These are phyloP conservation scores for Lipomyces kockii DNA, from an alignment of 805 yeast species.

Conservation along the genomic window DNA sequence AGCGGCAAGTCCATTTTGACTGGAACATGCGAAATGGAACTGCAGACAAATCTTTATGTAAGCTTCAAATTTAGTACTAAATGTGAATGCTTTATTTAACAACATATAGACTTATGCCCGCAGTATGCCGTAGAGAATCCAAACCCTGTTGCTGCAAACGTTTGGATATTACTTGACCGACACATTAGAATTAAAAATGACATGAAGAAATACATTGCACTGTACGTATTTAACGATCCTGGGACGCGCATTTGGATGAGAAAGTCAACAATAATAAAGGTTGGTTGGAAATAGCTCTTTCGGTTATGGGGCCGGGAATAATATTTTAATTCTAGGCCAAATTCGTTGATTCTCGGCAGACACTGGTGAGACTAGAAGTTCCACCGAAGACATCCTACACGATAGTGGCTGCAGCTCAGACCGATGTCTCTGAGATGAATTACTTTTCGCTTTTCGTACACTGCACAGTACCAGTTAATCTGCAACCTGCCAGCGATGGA, in stretches of 20 bases:
- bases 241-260: constrained; percentile 21
- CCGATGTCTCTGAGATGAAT: neutral
- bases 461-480: constrained; percentile 20
- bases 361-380: constrained; percentile 18
- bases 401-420: constrained; percentile 16
- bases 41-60: constrained; percentile 13
- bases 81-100: neutral
- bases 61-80: neutral
- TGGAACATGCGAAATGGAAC: constrained; percentile 18
- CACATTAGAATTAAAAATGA: constrained; percentile 16
- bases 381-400: constrained; percentile 26
- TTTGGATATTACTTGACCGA: constrained; percentile 29
- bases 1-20: constrained; percentile 24
- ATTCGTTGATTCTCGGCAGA: constrained; percentile 29
- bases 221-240: constrained; percentile 19
- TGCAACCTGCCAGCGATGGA: constrained; percentile 6
- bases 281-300: neutral
- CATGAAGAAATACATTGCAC: constrained; percentile 18
- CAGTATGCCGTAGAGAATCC: constrained; percentile 25
- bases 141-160: neutral
- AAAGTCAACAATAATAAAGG: constrained; percentile 12
- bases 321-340: constrained; percentile 10
- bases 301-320: neutral
- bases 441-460: constrained; percentile 28
- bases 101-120: constrained; percentile 18